These are phyloP conservation scores for Aeschynomene evenia DNA, from an alignment of 306 rosid genomes.

Conservation along the genomic window DNA sequence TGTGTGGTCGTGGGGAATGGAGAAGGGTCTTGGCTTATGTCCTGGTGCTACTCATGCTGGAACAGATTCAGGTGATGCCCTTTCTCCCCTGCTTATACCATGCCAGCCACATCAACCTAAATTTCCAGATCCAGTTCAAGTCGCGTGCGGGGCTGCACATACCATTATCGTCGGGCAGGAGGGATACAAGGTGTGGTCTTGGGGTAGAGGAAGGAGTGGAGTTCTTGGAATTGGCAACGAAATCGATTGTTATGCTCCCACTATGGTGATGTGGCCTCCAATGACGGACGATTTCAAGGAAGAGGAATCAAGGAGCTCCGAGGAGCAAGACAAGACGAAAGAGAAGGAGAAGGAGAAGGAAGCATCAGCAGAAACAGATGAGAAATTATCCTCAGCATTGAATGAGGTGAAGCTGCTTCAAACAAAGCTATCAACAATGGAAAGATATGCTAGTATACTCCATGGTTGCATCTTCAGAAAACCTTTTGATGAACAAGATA, in stretches of 20 bases:
- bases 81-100: conserved; percentile 54
- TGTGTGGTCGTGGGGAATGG: conserved; percentile 99
- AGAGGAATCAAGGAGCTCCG: conserved; percentile 40
- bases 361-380: conserved; percentile 44
- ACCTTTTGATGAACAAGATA: conserved; percentile 69
- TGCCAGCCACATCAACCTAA: conserved; percentile 39
- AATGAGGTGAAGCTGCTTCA: conserved; percentile 64
- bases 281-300: conserved; percentile 46
- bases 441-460: conserved; percentile 66
- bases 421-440: conserved; percentile 62
- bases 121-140: conserved; percentile 63
- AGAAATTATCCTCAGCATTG: conserved; percentile 47
- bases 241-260: conserved; percentile 56
- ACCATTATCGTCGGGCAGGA: conserved; percentile 63
- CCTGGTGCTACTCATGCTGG: conserved; percentile 67
- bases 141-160: conserved; percentile 93
- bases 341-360: conserved; percentile 41
- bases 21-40: conserved; percentile 91
- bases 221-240: conserved; percentile 80
- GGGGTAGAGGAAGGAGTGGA: conserved; percentile 93
- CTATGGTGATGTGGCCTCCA: conserved; percentile 67
- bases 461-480: conserved; percentile 82
- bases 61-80: conserved; percentile 68
- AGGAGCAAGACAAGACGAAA: conserved; percentile 39
- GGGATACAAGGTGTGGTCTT: conserved; percentile 80